Evolutionary conservation across 352 stramenopile species (phyloP).

Genomic region (Phytophthora colocasiae): DNA sequence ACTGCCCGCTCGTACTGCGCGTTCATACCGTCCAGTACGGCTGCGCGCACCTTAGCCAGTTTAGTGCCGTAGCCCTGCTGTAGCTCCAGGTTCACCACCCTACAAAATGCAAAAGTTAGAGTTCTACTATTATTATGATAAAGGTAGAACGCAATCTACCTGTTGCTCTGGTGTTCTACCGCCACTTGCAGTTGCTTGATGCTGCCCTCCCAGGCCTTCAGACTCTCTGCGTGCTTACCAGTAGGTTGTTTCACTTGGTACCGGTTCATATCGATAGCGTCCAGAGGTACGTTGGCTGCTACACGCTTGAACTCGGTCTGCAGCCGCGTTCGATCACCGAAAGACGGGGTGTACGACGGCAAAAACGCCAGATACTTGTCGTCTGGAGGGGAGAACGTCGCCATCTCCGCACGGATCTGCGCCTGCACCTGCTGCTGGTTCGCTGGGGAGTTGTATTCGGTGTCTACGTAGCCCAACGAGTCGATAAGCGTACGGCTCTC

Average conservation of each 20-base stretch:
- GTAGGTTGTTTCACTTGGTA: constrained; percentile 64
- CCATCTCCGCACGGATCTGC: constrained; percentile 79
- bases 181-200: constrained; percentile 57
- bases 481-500: constrained; percentile 75
- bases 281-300: constrained; percentile 65
- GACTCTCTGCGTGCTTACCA: constrained; percentile 44
- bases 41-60: constrained; percentile 64
- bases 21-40: constrained; percentile 72
- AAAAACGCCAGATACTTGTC: constrained; percentile 72
- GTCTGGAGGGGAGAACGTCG: constrained; percentile 54
- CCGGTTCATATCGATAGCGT: constrained; percentile 76
- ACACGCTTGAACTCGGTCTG: constrained; percentile 81
- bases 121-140: constrained; percentile 13
- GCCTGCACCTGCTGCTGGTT: constrained; percentile 68
- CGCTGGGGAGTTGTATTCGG: constrained; percentile 56
- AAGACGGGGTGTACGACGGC: constrained; percentile 60
- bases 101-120: constrained; percentile 18
- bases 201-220: constrained; percentile 62
- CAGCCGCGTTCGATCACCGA: constrained; percentile 57
- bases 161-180: constrained; percentile 71
- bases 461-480: constrained; percentile 80
- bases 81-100: constrained; percentile 80
- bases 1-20: constrained; percentile 59
- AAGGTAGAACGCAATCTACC: constrained; percentile 32
- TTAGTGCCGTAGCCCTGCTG: constrained; percentile 79